Conservation (phyloP, 495 filamentous ascomycete species). For the Aspergillus egyptiacus region DNA sequence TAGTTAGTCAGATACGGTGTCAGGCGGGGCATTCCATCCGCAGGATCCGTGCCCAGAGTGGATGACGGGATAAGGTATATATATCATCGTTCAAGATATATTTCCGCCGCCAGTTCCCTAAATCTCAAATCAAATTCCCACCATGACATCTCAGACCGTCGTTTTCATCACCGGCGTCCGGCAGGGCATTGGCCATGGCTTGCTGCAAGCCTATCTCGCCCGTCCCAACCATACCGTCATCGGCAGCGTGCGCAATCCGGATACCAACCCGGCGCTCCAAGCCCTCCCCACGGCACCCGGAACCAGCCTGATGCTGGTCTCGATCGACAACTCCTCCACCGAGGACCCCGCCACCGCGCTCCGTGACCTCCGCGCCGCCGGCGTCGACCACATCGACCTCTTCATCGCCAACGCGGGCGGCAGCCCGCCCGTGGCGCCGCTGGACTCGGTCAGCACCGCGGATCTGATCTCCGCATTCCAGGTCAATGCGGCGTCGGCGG, state of each 20-base stretch:
- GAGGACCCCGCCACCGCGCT: not conserved
- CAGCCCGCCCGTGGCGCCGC: not conserved
- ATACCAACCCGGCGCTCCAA: not conserved
- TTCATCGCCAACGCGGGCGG: not conserved
- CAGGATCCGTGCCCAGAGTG: too few relatives aligned
- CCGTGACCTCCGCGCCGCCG: not conserved
- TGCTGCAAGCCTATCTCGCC: not conserved
- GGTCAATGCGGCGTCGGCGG: not conserved
- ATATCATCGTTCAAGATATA: too few relatives aligned
- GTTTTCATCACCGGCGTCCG: not conserved
- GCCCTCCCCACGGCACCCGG: not conserved
- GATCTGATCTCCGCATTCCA: not conserved
- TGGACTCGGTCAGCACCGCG: not conserved
- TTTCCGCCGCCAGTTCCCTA: too few relatives aligned
- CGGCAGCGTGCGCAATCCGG: not conserved
- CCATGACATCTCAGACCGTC: too few relatives aligned
- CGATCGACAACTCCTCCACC: not conserved
- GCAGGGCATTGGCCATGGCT: not conserved
- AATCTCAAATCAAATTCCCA: too few relatives aligned
- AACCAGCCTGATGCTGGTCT: not conserved
- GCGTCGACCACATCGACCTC: not conserved
- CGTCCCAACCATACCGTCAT: not conserved
- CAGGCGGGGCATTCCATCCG: too few relatives aligned
- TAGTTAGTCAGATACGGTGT: too few relatives aligned
- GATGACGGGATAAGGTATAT: too few relatives aligned